phyloP scores from a whole-genome alignment of 768 basidiomycete genomes.

The Leccinum aurantiacum region DNA sequence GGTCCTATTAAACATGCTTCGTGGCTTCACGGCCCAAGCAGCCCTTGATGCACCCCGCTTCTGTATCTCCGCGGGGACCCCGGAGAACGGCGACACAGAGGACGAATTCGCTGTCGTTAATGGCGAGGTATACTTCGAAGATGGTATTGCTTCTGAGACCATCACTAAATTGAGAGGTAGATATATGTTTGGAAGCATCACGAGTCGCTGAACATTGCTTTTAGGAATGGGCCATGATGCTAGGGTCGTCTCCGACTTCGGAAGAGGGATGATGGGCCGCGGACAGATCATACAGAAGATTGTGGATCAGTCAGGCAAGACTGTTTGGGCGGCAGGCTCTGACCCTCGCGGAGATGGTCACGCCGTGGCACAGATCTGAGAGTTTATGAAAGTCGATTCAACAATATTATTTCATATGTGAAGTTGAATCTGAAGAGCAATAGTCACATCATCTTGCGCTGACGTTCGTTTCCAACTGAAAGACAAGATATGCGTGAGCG shows the following conservation, averaged over 20 bases:
- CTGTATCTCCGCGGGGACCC: conserved; percentile 86
- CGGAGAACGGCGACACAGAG: conserved; percentile 51
- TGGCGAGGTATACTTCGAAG: conserved; percentile 88
- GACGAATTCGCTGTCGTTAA: conserved; percentile 61
- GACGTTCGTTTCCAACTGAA: conserved; percentile 62
- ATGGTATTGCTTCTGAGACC: conserved; percentile 64
- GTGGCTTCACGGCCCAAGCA: conserved; percentile 84
- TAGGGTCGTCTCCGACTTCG: conserved; percentile 57
- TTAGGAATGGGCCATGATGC: conserved; percentile 90
- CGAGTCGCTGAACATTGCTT: conserved; percentile 4
- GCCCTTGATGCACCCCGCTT: conserved; percentile 94
- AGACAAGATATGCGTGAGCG: conserved; percentile 5
- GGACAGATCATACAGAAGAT: conserved; percentile 90
- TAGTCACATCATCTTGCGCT: conserved; percentile 51
- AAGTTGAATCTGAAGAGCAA: neutral
- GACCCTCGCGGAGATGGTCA: conserved; percentile 89
- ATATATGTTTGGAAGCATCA: conserved; percentile 14
- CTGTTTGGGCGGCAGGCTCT: conserved; percentile 95
- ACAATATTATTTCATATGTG: conserved; percentile 2
- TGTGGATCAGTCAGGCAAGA: conserved; percentile 57
- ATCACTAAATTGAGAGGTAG: conserved; percentile 67
- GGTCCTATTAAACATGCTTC: conserved; percentile 85
- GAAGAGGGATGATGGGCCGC: conserved; percentile 68
- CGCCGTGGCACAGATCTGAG: conserved; percentile 79
- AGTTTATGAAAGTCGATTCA: neutral